Evolutionary conservation across 2,329 filamentous ascomycete genomes (phyloP), one percentile per base, ranked within the genome.

Genomic region (Sphaerulina vaccinii): DNA sequence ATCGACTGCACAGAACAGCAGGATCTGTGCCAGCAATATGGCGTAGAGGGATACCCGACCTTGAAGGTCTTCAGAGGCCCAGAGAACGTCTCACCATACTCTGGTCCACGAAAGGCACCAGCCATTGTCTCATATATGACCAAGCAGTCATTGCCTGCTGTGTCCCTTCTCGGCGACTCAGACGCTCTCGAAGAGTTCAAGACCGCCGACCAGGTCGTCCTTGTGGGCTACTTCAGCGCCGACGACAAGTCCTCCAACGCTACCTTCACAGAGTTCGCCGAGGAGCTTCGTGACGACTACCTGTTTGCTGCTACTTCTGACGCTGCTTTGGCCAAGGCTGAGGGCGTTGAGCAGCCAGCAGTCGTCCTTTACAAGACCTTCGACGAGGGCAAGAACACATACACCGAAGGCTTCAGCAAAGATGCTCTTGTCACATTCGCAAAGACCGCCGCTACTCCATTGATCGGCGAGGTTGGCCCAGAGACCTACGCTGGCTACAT

Each of bases 401-500:
- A 88, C 78, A 78, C 82, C 16, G 87, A 90, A 63, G 85, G 88
- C 72, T 91, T 97, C 67, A 87, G 90, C 36, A 81, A 80, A 55
- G 88, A 91, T 56, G 82, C 83, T 46, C 90, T 99, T 67, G 82
- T 84, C 69, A 80, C 80, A 62, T 99, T 96, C 75, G 84, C 88
- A 72, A 91, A 90, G 80, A 85, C 83, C 42, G 79, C 90, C 55
- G 85, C 91, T 63, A 95, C 88, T 55, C 93, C 93, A 59, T 79
- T 99, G 66, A 86, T 99, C 61, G 93, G 93, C 58, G 93, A 96
- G 78, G 87, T 99, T 64, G 92, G 92, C 65, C 93, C 93, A 57
- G 93, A 97, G 74, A 99, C 93, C 60, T 99, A 99, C 79, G 81
- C 88, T 56, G 84, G 81, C 68, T 99, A 99, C 82, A 99, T 97